Evolutionary conservation across 2,329 filamentous ascomycete genomes (phyloP), one percentile per base, ranked within the genome.

Genomic region (Rhynchosporium secalis): DNA sequence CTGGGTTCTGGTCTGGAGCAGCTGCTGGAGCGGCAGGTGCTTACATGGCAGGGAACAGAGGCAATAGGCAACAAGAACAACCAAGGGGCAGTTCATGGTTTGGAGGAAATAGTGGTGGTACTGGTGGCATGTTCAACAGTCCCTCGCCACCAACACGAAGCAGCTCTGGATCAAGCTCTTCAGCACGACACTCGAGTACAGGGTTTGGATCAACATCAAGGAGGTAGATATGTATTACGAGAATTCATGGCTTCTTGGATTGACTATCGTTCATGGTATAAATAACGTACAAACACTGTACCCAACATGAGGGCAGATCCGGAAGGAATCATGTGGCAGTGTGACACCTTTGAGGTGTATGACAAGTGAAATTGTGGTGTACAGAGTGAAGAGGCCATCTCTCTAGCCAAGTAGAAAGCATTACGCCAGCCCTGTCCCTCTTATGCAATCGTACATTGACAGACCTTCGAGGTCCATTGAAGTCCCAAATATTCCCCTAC

Each of bases 151-250:
- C 61, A 7, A 26, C 46, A 52, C 48, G 59, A 64, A 70, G 72
- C 72, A 66, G 49, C 57, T 66, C 56, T 60, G 68, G 59, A 66
- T 70, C 76, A 57, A 68, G 75, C 55, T 67, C 68, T 41, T 81
- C 79, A 8, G 77, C 78, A 7, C 78, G 83, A 58, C 81, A 88
- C 69, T 83, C 88, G 69, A 90, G 86, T 69, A 91, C 88, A 0
- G 89, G 89, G 0, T 92, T 90, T 71, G 89, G 89, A 8, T 88
- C 86, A 8, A 91, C 89, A 0, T 83, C 78, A 62, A 79, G 86
- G 62, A 80, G 85, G 68, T 87, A 72, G 62, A 20, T 20, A 20
- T 20, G n/a, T 9, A 26, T 36, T 28, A 36, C 31, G 51, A 58
- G 26, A 46, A 46, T 56, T 29, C 54, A 61, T 57, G 40, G 40